These are phyloP conservation scores for Umbelopsis sp. DNA, from an alignment of 371 early-diverging fungal species.

Conservation along the genomic window DNA sequence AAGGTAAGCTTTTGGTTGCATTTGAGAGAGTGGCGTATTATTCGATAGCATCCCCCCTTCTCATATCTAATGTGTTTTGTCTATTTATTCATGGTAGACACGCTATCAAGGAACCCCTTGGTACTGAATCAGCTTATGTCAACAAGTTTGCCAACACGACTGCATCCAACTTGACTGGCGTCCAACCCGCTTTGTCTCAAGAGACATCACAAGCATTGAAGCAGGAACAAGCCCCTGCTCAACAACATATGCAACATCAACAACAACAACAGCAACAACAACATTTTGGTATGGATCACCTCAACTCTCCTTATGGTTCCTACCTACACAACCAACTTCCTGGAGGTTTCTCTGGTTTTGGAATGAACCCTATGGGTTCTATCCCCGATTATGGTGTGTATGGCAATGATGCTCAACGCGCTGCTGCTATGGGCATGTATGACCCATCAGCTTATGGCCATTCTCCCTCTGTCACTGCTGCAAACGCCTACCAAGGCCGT, in stretches of 20 bases:
- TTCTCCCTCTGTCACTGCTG: constrained; percentile 47
- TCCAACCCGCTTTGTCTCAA: constrained; percentile 22
- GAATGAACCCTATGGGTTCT: constrained; percentile 70
- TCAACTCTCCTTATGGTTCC: constrained; percentile 60
- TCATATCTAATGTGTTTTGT: not conserved
- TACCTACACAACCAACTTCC: constrained; percentile 63
- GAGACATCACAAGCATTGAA: constrained; percentile 21
- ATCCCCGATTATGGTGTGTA: constrained; percentile 60
- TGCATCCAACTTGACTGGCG: constrained; percentile 17
- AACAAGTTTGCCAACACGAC: constrained; percentile 10
- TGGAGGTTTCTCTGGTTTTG: constrained; percentile 65
- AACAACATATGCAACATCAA: constrained; percentile 21
- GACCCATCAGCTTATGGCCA: constrained; percentile 52
- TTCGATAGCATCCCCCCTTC: too few relatives aligned
- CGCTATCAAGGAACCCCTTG: not conserved
- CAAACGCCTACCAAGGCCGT: constrained; percentile 44
- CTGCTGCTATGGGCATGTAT: constrained; percentile 61
- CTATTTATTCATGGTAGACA: not conserved
- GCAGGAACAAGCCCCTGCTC: constrained; percentile 16
- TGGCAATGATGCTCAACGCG: constrained; percentile 52
- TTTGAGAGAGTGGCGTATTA: too few relatives aligned
- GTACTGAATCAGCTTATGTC: constrained; percentile 6
- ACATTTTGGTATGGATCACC: constrained; percentile 55
- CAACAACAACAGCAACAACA: constrained; percentile 28
- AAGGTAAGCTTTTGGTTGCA: not conserved